These are phyloP conservation scores for Lentinula edodes DNA, from an alignment of 768 basidiomycete species.

Conservation along the genomic window DNA sequence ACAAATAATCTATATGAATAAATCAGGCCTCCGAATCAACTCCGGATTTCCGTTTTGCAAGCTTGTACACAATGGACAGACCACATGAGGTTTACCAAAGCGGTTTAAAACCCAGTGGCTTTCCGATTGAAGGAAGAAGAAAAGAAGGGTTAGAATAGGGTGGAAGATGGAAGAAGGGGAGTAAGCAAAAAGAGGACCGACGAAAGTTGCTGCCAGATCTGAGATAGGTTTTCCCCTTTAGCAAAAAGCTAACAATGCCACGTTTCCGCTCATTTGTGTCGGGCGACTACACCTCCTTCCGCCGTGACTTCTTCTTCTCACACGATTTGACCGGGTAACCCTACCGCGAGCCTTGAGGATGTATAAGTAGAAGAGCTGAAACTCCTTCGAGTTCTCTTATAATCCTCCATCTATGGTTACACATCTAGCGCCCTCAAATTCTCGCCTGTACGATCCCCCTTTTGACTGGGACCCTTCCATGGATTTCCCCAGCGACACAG, in stretches of 20 bases:
- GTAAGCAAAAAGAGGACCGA: not conserved
- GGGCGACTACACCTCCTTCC: not conserved
- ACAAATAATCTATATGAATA: no score
- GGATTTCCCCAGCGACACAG: conserved; percentile 31
- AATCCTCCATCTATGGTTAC: not conserved
- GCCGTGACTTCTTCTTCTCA: conserved; percentile 1
- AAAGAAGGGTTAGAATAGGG: not conserved
- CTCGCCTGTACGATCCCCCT: not conserved
- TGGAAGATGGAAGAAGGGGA: not conserved
- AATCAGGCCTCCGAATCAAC: no score
- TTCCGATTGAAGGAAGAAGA: not conserved
- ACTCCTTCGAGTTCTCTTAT: not conserved
- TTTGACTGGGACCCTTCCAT: not conserved
- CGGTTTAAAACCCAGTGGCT: not conserved
- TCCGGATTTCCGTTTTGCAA: not conserved
- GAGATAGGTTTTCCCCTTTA: not conserved
- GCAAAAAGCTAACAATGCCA: not conserved
- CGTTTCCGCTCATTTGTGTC: not conserved
- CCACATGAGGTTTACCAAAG: not conserved
- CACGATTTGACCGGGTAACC: conserved; percentile 1
- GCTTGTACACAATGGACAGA: not conserved
- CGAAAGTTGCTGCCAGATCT: not conserved
- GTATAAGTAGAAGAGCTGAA: conserved; percentile 5
- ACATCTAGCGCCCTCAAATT: not conserved
- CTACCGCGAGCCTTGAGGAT: not conserved